Evolutionary conservation across 2,329 filamentous ascomycete species (phyloP).

Genomic region (Fusarium acutatum): DNA sequence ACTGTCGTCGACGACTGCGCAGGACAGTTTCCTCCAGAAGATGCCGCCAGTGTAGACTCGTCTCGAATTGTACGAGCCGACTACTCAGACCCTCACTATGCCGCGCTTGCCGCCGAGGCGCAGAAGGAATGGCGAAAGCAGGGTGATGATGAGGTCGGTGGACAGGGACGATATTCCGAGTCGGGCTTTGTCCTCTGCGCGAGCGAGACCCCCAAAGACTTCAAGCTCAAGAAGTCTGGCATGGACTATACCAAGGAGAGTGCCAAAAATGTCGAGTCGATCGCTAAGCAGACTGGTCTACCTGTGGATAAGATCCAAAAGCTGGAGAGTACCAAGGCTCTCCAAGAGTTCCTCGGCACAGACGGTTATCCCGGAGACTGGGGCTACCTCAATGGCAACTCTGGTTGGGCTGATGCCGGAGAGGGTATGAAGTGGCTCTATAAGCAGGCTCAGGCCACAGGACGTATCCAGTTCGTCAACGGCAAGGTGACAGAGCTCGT

Average conservation of each 20-base stretch:
- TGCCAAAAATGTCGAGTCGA: conserved; percentile 66
- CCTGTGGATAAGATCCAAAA: conserved; percentile 52
- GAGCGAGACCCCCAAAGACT: conserved; percentile 50
- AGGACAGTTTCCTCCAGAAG: conserved; percentile 66
- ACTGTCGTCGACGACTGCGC: conserved; percentile 67
- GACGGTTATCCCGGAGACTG: conserved; percentile 65
- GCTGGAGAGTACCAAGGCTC: conserved; percentile 54
- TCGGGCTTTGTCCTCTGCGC: conserved; percentile 73
- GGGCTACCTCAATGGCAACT: conserved; percentile 78
- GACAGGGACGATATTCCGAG: conserved; percentile 74
- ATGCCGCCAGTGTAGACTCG: conserved; percentile 69
- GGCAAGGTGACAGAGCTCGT: conserved; percentile 57
- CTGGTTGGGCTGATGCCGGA: conserved; percentile 84
- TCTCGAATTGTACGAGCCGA: conserved; percentile 75
- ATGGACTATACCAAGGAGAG: conserved; percentile 68
- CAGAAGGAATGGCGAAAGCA: conserved; percentile 73
- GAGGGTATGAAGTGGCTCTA: conserved; percentile 73
- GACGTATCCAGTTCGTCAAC: conserved; percentile 64
- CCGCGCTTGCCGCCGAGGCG: conserved; percentile 75
- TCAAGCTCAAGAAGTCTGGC: conserved; percentile 52
- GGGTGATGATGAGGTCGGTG: conserved; percentile 64
- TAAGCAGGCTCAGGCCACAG: conserved; percentile 60
- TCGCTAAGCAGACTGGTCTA: conserved; percentile 52
- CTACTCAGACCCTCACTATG: conserved; percentile 83
- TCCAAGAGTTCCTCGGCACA: conserved; percentile 56